These are phyloP conservation scores for Echites panduratus DNA, from an alignment of 257 asterid species.

Conservation along the genomic window DNA sequence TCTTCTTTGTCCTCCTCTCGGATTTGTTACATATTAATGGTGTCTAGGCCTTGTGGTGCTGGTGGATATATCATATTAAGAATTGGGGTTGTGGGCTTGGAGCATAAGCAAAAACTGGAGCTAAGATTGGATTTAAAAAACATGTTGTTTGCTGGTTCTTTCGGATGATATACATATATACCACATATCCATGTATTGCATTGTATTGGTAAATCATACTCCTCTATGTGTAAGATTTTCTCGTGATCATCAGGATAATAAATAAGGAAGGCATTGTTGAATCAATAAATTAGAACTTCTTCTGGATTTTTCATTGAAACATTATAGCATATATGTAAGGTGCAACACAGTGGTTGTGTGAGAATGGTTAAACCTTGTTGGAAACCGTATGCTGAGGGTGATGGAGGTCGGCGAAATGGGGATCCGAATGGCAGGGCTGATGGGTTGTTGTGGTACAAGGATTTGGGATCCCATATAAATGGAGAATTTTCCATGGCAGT, in stretches of 20 bases:
- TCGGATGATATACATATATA: conserved; percentile 34
- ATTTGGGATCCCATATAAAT: conserved; percentile 57
- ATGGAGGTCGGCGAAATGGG: conserved; percentile 30
- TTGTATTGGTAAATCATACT: conserved; percentile 2
- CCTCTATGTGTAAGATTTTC: conserved; percentile 1
- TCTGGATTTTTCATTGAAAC: conserved; percentile 3
- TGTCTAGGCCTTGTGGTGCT: conserved; percentile 63
- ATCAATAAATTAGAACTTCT: conserved; percentile 3
- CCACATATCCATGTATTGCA: neutral
- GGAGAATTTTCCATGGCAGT: conserved; percentile 96
- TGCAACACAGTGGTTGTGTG: conserved; percentile 4
- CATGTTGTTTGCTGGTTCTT: conserved; percentile 49
- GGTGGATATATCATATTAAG: conserved; percentile 50
- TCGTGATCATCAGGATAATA: conserved; percentile 2
- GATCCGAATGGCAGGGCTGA: conserved; percentile 57
- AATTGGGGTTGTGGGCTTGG: conserved; percentile 47
- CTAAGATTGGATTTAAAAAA: conserved; percentile 36
- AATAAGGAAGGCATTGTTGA: neutral
- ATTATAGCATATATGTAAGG: conserved; percentile 4
- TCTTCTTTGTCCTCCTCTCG: conserved; percentile 20
- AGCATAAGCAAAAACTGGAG: conserved; percentile 37
- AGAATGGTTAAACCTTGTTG: conserved; percentile 82
- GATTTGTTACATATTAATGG: conserved; percentile 51
- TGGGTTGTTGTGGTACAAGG: conserved; percentile 89
- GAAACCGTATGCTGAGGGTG: conserved; percentile 72